Evolutionary conservation across 148 eudicot species (phyloP).

Genomic region (Fagopyrum esculentum): DNA sequence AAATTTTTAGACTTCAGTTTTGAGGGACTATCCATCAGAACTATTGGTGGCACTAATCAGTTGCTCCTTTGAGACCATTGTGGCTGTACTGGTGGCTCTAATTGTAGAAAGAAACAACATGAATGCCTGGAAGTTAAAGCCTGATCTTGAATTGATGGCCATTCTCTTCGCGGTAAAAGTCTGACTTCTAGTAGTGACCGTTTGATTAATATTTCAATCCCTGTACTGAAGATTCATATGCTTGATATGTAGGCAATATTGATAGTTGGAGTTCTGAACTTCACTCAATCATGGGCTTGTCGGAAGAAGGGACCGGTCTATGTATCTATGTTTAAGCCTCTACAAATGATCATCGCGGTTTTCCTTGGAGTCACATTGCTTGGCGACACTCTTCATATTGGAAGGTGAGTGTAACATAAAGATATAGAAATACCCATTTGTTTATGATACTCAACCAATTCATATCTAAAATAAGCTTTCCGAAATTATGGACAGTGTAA

Average conservation of each 20-base stretch:
- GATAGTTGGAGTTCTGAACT: background rate
- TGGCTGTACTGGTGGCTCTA: conserved; percentile 22
- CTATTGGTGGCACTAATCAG: conserved; percentile 23
- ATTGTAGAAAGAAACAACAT: conserved; percentile 20
- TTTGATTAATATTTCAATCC: background rate
- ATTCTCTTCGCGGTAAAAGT: conserved; percentile 26
- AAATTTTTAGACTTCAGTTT: conserved; percentile 25
- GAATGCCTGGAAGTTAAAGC: conserved; percentile 23
- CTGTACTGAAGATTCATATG: background rate
- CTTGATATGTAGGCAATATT: conserved; percentile 1
- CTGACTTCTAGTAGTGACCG: background rate
- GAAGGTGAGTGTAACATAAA: background rate
- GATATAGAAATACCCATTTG: background rate
- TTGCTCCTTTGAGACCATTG: conserved; percentile 20
- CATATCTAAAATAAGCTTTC: background rate
- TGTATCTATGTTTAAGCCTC: conserved; percentile 14
- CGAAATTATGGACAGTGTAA: conserved; percentile 18
- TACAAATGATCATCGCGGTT: conserved; percentile 14
- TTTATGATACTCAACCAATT: background rate
- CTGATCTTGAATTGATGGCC: conserved; percentile 19
- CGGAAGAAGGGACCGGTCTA: conserved; percentile 16
- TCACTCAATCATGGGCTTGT: conserved; percentile 12
- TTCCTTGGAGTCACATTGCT: conserved; percentile 11
- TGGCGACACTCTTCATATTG: conserved; percentile 11
- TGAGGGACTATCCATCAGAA: conserved; percentile 31